Base-by-base conservation (phyloP, 2,329 filamentous ascomycete genomes). In the Cladosporium sp. region DNA sequence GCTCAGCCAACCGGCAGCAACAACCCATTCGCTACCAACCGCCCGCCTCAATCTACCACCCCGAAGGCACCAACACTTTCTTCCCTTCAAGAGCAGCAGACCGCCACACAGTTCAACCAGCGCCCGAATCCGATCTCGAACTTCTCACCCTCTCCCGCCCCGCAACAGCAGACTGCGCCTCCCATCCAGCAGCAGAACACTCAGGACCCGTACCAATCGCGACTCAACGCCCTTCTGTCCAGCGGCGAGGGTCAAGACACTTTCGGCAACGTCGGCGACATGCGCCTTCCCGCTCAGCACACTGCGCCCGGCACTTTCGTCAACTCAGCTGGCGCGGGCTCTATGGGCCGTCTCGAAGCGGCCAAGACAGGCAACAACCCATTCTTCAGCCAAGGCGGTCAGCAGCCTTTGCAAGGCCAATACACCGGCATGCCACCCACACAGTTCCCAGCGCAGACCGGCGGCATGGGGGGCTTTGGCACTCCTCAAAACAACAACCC, bases 291-390 rank as follows among this genome's bases (percentile, higher is more conserved):
- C 1, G 84, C 93, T 2, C 93, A 98, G 67, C 93, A 98, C 69
- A 98, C 93, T 0, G 90, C 93, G 1, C 93, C 93, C 0, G 93
- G 92, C 20, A 94, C 88, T 0, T 98, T 97, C 67, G 85, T 98
- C 72, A 98, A 98, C 72, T 95, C 88, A 53, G 90, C 93, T 6
- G 93, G 93, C 43, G 77, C 85, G 32, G 88, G 88, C n/a, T 59
- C 55, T 3, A 72, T 88, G 51, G 82, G 82, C 59, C 79, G 80
- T 51, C 70, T 96, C 38, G 87, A 90, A 55, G 75, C 77, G 3
- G 69, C 73, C 9, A 78, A 78, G 50, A 88, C 88, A 1, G 86
- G 85, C 27, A 93, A 81, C 73, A 97, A 97, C 65, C 93, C 93
- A 0, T 98, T 97, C 73, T 93, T 85, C 62, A 95, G 88, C 0